Conservation (phyloP, 2,329 filamentous ascomycete species). For the Exophiala dermatitidis region DNA sequence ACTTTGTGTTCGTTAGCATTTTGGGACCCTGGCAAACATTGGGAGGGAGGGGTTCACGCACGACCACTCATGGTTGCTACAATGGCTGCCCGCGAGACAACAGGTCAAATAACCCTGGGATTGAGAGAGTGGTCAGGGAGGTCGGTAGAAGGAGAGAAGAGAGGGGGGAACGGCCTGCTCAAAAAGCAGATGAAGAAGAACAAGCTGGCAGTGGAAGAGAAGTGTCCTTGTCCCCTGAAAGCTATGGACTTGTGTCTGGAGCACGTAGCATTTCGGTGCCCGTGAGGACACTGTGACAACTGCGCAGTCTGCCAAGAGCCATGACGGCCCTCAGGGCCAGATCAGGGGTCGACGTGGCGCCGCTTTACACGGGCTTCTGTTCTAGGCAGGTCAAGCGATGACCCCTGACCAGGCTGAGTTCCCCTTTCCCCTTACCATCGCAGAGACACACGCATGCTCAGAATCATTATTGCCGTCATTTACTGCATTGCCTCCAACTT, state of each 20-base stretch:
- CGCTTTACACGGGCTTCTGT: not conserved
- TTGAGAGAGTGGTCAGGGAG: not conserved
- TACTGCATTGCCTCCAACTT: too few relatives aligned
- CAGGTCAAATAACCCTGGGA: conserved; percentile 1
- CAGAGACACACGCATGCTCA: too few relatives aligned
- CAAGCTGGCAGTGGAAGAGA: not conserved
- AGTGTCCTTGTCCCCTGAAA: not conserved
- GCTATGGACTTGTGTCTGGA: not conserved
- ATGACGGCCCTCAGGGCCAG: not conserved
- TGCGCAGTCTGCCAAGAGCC: not conserved
- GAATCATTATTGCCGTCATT: too few relatives aligned
- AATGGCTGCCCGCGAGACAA: conserved; percentile 1
- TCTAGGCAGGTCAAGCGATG: too few relatives aligned
- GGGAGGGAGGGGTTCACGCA: conserved; percentile 15
- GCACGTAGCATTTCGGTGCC: not conserved
- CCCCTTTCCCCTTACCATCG: too few relatives aligned
- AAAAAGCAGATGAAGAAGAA: not conserved
- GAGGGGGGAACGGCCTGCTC: not conserved
- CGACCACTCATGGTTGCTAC: conserved; percentile 22
- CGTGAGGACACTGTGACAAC: conserved; percentile 4
- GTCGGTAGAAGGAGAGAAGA: not conserved
- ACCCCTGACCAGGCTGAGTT: too few relatives aligned
- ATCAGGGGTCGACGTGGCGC: not conserved
- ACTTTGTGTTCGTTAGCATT: conserved; percentile 48
- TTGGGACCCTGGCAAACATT: conserved; percentile 3